Evolutionary conservation across 768 basidiomycete genomes (phyloP).

Genomic region (Boletus reticuloceps): DNA sequence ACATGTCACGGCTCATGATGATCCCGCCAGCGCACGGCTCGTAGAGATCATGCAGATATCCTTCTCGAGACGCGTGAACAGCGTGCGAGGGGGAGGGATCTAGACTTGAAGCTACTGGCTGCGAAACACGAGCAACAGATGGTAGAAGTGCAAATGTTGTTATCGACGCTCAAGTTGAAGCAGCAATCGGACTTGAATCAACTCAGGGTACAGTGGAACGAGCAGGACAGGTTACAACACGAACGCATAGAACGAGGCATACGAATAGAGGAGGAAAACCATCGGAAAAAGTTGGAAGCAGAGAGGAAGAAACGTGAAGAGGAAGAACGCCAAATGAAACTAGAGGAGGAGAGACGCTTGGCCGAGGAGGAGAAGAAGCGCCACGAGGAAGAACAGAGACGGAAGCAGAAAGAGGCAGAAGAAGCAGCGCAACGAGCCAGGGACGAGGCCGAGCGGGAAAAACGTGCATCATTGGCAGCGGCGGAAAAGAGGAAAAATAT

Average conservation of each 20-base stretch:
- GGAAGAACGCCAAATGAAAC: constrained; percentile 44
- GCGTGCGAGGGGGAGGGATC: constrained; percentile 3
- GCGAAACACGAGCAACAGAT: constrained; percentile 48
- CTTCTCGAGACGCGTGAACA: constrained; percentile 20
- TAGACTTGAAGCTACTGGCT: constrained; percentile 32
- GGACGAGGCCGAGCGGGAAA: constrained; percentile 36
- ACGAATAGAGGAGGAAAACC: constrained; percentile 59
- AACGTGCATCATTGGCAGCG: constrained; percentile 35
- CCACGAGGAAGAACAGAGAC: constrained; percentile 42
- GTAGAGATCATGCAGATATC: constrained; percentile 27
- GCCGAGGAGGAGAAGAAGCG: constrained; percentile 43
- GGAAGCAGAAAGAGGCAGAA: constrained; percentile 32
- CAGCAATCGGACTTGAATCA: constrained; percentile 46
- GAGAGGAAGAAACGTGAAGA: constrained; percentile 52
- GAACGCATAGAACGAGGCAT: constrained; percentile 63
- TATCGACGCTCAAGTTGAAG: constrained; percentile 42
- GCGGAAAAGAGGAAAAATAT: constrained; percentile 39
- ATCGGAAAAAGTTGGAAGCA: constrained; percentile 49
- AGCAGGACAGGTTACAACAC: constrained; percentile 45
- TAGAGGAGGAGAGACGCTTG: constrained; percentile 46
- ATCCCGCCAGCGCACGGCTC: constrained; percentile 36
- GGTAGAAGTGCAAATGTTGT: constrained; percentile 45
- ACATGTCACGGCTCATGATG: neutral
- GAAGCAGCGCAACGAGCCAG: constrained; percentile 29
- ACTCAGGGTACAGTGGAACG: constrained; percentile 45